These are phyloP conservation scores for Dryadomyces sulphureus DNA, from an alignment of 2,329 filamentous ascomycete species.

Conservation along the genomic window DNA sequence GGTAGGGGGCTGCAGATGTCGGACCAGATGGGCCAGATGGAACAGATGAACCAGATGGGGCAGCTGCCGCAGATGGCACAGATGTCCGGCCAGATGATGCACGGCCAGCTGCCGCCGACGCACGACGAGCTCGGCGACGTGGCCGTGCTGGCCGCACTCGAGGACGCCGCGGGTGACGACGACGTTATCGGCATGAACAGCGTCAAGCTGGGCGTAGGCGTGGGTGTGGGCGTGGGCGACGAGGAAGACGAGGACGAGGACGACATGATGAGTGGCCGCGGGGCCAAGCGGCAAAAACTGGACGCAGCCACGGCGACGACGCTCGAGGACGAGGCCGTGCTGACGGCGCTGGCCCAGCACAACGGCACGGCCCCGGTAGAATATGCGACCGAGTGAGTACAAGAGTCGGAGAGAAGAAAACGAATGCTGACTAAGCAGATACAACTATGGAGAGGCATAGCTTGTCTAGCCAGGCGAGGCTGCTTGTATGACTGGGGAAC, in stretches of 20 bases:
- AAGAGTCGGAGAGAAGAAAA: not conserved
- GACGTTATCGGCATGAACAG: not conserved
- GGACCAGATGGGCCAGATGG: not conserved
- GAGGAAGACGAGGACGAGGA: slow-evolving; percentile 11
- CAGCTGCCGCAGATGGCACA: not conserved
- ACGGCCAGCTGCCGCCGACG: not conserved
- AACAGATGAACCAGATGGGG: not conserved
- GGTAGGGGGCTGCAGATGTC: not conserved
- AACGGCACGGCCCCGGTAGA: slow-evolving; percentile 22
- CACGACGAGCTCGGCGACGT: not conserved
- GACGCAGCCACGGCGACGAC: slow-evolving; percentile 20
- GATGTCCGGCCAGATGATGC: not conserved
- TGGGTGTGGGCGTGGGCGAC: not conserved
- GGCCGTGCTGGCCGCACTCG: slow-evolving; percentile 1
- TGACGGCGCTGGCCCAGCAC: slow-evolving; percentile 29
- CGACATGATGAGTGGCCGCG: slow-evolving; percentile 16
- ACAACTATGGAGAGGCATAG: slow-evolving; percentile 7
- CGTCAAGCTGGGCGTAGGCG: not conserved
- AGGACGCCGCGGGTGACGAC: slow-evolving; percentile 6
- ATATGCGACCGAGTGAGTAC: slow-evolving; percentile 26
- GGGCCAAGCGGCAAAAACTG: slow-evolving; percentile 25
- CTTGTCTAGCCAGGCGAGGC: no score
- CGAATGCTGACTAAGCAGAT: not conserved
- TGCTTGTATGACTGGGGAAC: not conserved
- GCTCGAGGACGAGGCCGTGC: slow-evolving; percentile 32